Evolutionary conservation across 371 early-diverging fungal genomes (phyloP), one percentile per base, ranked within the genome.

Genomic region (Lichtheimia corymbifera): DNA sequence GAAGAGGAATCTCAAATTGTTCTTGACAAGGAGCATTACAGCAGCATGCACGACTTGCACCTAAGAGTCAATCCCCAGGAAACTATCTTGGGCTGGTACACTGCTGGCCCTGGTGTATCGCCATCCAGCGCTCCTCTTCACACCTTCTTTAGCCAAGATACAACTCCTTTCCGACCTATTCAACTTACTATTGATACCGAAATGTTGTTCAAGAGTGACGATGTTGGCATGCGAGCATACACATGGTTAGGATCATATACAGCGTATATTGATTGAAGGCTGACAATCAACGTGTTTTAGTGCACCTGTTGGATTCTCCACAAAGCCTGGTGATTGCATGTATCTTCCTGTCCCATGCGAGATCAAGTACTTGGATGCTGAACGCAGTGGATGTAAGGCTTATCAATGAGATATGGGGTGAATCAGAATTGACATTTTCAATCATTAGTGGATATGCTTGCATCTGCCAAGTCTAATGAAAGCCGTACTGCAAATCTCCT

Each of bases 81-180:
- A 73, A 79, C 85, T 53, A 87, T 96, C 66, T 87, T 97, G 50
- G 97, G 97, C 59, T 97, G 97, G 97, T 88, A 97, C 63, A 88
- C 95, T 18, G 88, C 91, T 41, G 92, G 91, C 27, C 71, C 77
- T 35, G 63, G 74, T 55, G 73, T 94, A 68, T 85, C 88, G 71
- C 87, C 89, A 65, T 85, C 91, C 71, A 87, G 88, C 17, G 89
- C 94, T 49, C 83, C 91, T 60, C 86, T 94, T 62, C 95, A 97
- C 72, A 89, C 94, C 66, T 88, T 91, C 74, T 95, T 94, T 68
- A 80, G 89, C 30, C 85, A 83, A 66, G 94, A 95, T 71, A 87
- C 86, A 14, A 83, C 84, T n/a, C 89, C 91, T 17, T 88, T 87
- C 77, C 82, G 82, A 52, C 92, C 96, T 50, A 89, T 97, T 50